Conservation (phyloP, 2,329 filamentous ascomycete species). For the Nothophaeocryptopus gaeumannii region DNA sequence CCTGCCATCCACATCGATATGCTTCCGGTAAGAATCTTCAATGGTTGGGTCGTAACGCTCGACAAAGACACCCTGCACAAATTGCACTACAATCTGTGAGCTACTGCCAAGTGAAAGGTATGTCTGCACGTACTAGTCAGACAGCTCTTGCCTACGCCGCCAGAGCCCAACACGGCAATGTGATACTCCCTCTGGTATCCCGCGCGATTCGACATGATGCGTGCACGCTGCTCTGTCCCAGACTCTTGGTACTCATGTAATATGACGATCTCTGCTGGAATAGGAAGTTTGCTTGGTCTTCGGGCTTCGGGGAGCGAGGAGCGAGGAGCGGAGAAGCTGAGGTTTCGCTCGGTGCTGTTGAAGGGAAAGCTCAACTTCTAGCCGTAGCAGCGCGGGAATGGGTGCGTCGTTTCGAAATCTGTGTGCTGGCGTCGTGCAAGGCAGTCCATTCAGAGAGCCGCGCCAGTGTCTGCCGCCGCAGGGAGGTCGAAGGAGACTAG, state of each 20-base stretch:
- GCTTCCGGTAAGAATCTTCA: slow-evolving; percentile 60
- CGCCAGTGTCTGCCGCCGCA: slow-evolving; percentile 10
- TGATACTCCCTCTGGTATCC: slow-evolving; percentile 61
- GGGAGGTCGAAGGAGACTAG: background rate
- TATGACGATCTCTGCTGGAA: slow-evolving; percentile 4
- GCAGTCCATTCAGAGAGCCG: slow-evolving; percentile 14
- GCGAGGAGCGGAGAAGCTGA: background rate
- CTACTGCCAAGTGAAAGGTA: slow-evolving; percentile 5
- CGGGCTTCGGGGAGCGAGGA: background rate
- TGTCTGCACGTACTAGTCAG: slow-evolving; percentile 65
- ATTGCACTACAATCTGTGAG: slow-evolving; percentile 63
- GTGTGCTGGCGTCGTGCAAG: slow-evolving; percentile 8
- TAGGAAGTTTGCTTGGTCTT: background rate
- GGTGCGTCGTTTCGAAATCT: background rate
- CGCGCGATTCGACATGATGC: slow-evolving; percentile 31
- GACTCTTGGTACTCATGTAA: slow-evolving; percentile 3
- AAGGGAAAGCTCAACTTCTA: too few relatives aligned
- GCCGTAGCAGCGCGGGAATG: too few relatives aligned
- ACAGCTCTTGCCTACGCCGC: slow-evolving; percentile 90
- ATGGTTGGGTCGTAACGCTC: slow-evolving; percentile 67
- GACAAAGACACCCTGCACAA: slow-evolving; percentile 92
- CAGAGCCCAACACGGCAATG: slow-evolving; percentile 77
- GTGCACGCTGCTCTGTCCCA: background rate
- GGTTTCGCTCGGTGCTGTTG: too few relatives aligned
- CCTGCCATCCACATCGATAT: slow-evolving; percentile 75